Evolutionary conservation across 495 filamentous ascomycete genomes (phyloP), one percentile per base, ranked within the genome.

Genomic region (Beverwykella pulmonaria): DNA sequence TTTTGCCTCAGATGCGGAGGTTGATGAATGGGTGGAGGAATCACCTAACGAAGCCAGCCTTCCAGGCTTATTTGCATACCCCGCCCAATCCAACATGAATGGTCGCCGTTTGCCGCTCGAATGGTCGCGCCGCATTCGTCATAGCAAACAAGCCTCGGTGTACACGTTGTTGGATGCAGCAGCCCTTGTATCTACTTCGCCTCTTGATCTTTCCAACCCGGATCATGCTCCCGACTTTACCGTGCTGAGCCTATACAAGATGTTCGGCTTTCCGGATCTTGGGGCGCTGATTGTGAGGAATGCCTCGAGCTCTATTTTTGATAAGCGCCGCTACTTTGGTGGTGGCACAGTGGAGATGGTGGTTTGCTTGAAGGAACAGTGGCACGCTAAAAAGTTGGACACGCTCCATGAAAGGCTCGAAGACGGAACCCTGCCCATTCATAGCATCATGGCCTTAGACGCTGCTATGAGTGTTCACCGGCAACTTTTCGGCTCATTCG

Each of bases 301-400:
- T 64, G 81, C 81, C 34, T 82, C 88, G n/a, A 85, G 81, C 0
- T 72, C 78, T 23, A 78, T 89, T 0, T 85, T 97, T 46, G 75
- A 79, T 41, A 78, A 81, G 25, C 84, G 92, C 47, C 83, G 77
- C 68, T 98, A 93, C 71, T 98, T 98, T 74, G 93, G 93, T 1
- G 93, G 93, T n/a, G 93, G 93, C 6, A 98, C 93, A 0, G 93
- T 97, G 1, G 92, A 96, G 67, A 89, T 94, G 83, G 85, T 89
- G 12, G 77, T 79, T 23, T 76, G 86, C 79, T 49, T 71, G 79
- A 84, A 80, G 65, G 86, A 87, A 66, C 81, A 83, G 59, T 95
- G 90, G 88, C 88, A 93, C 79, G 87, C 85, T 0, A 82, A 84
- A 55, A 94, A 93, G 71, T 78, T 79, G 23, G 81, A 86, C 7